Evolutionary conservation across 208 protist genomes (phyloP), one percentile per base, ranked within the genome.

Genomic region (Spongospora subterranea): DNA sequence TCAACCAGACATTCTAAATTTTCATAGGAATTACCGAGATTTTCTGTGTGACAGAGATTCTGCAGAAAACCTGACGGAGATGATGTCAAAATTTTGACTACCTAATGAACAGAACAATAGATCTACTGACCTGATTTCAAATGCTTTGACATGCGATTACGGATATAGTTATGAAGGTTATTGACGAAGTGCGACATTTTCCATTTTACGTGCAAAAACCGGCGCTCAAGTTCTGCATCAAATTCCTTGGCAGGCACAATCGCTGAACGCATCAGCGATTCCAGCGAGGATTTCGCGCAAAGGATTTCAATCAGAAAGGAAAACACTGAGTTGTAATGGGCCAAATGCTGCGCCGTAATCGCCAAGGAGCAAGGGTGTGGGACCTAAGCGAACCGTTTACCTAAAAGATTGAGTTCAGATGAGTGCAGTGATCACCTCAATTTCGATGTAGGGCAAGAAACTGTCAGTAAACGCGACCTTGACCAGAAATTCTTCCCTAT

Each of bases 141-240:
- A 43, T 39, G n/a, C 13, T 35, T 6, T 20, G 40, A 6, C 6
- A 82, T 82, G 6, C n/a, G 35, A n/a, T 13, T 45, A 45, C n/a
- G 35, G 13, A 82, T 82, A 43, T 82, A 82, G 13, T 35, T 43
- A n/a, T 82, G n/a, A 13, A 82, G n/a, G 17, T 6, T 82, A 43
- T 82, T 82, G 71, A 82, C n/a, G 35, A 82, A 82, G n/a, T 82
- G 71, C n/a, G 35, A 35, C 6, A 82, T 82, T n/a, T 82, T 6
- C 35, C n/a, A 82, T 43, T 82, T 82, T 6, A 35, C 35, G n/a
- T 82, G 71, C 6, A 82, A 17, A 6, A 82, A 35, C 13, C n/a
- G 71, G 6, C 35, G 6, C n/a, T 45, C 35, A 20, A 39, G 71
- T 35, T n/a, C 13, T n/a, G 6, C 17, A n/a, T n/a, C n/a, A n/a